Percentiles rank a stretch among this genome's conserved stretches.
Conservation (phyloP, 2,329 filamentous ascomycete genomes). For the Colletotrichum phormii region DNA sequence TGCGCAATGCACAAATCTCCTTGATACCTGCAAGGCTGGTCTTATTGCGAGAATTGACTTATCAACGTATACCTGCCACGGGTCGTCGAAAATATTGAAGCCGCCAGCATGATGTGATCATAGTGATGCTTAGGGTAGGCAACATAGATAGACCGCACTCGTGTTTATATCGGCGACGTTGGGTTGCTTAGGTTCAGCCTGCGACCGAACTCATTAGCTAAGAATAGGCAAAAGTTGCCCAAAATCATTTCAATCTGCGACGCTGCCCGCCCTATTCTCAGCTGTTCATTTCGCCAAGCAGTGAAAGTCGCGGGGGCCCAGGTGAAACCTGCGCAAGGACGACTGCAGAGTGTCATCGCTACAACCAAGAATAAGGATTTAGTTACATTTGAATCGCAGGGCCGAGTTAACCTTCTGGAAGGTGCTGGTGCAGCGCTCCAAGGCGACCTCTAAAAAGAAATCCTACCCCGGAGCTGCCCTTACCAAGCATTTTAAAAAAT, state of each 20-base stretch:
- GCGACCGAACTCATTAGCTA: not conserved
- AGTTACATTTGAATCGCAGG: conserved; percentile 11
- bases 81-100: not conserved
- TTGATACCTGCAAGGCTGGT: not conserved
- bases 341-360: conserved; percentile 14
- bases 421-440: conserved; percentile 1
- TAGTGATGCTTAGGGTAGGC: not conserved
- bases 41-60: too few relatives aligned
- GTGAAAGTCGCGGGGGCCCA: not conserved
- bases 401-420: conserved; percentile 34
- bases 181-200: not conserved
- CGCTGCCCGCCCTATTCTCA: conserved; percentile 1
- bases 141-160: not conserved
- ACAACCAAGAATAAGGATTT: not conserved
- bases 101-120: not conserved
- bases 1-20: not conserved
- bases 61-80: too few relatives aligned
- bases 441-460: not conserved
- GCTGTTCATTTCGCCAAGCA: conserved; percentile 19
- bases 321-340: conserved; percentile 17
- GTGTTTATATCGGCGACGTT: not conserved
- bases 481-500: not conserved
- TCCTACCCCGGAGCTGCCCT: not conserved
- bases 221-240: conserved; percentile 50
- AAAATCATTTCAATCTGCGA: conserved; percentile 1